Percentiles rank a stretch among this genome's conserved stretches.
phyloP scores from a whole-genome alignment of 2,329 filamentous ascomycete genomes.

The Gaeumannomyces tritici region DNA sequence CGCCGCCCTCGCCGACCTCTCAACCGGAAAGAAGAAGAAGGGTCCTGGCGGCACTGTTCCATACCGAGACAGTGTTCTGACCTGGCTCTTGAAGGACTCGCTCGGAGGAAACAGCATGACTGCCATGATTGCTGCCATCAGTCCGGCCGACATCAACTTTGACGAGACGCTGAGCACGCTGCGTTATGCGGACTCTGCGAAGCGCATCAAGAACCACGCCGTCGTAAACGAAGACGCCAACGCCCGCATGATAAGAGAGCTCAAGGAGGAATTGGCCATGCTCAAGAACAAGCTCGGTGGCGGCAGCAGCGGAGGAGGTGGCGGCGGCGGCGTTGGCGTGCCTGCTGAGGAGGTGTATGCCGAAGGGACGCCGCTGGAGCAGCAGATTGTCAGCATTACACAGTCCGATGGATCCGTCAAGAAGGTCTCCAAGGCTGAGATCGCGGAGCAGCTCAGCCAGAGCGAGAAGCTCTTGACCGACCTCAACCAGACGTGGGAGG shows the following conservation, averaged over 20 bases:
- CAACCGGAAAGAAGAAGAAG: conserved; percentile 44
- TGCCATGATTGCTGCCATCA: conserved; percentile 97
- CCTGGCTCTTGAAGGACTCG: conserved; percentile 88
- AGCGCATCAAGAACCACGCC: conserved; percentile 89
- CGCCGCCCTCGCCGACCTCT: conserved; percentile 67
- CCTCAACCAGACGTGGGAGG: conserved; percentile 97
- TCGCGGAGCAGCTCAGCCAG: conserved; percentile 90
- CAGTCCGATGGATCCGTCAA: conserved; percentile 77
- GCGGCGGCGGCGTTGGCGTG: conserved; percentile 33
- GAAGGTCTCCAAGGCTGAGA: conserved; percentile 96
- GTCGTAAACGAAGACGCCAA: conserved; percentile 98
- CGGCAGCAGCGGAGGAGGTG: conserved; percentile 29
- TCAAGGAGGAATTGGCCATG: conserved; percentile 87
- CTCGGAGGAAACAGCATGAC: conserved; percentile 96
- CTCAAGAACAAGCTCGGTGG: conserved; percentile 74
- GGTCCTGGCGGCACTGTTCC: conserved; percentile 47
- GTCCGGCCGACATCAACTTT: conserved; percentile 69
- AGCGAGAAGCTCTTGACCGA: conserved; percentile 94
- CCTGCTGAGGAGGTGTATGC: conserved; percentile 77
- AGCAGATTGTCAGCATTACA: conserved; percentile 94
- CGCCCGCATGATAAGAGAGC: conserved; percentile 93
- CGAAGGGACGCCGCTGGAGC: conserved; percentile 81
- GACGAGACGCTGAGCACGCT: conserved; percentile 94
- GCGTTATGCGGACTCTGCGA: conserved; percentile 94
- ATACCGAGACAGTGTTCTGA: conserved; percentile 79